Percentiles rank a stretch among this genome's conserved stretches.
These are phyloP conservation scores for Candida stauntonica DNA, from an alignment of 805 yeast species.

Conservation along the genomic window DNA sequence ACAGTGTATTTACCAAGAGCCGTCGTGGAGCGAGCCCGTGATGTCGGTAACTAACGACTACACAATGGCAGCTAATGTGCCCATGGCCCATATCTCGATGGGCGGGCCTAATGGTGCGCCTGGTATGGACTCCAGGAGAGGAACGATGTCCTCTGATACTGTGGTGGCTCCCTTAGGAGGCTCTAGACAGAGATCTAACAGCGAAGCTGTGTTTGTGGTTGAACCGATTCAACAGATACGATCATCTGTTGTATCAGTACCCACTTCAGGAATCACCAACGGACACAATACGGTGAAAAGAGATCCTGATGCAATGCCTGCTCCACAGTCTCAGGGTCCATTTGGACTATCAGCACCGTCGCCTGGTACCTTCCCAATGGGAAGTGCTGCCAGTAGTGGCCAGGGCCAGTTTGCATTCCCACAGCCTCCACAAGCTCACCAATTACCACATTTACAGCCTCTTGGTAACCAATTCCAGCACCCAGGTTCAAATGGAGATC, in stretches of 20 bases:
- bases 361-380: neutral
- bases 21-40: slow-evolving; percentile 49
- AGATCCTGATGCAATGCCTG: too few species aligned
- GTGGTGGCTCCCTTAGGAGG: neutral
- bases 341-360: too few species aligned
- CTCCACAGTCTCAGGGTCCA: too few species aligned
- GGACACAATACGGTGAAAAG: too few species aligned
- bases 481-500: neutral
- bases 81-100: slow-evolving; percentile 24
- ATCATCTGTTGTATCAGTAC: neutral
- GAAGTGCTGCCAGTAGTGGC: neutral
- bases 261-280: too few species aligned
- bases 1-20: slow-evolving; percentile 49
- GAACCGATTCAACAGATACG: neutral
- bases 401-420: neutral
- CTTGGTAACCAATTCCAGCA: neutral
- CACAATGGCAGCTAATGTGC: slow-evolving; percentile 22
- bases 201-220: neutral
- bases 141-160: neutral
- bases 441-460: neutral
- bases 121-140: neutral
- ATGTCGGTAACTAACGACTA: slow-evolving; percentile 13
- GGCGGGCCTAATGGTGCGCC: slow-evolving; percentile 1
- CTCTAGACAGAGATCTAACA: neutral
- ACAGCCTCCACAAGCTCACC: neutral